Evolutionary conservation across 176 grass and related monocot genomes (phyloP).

Genomic region (Dendrocalamus sinicus): DNA sequence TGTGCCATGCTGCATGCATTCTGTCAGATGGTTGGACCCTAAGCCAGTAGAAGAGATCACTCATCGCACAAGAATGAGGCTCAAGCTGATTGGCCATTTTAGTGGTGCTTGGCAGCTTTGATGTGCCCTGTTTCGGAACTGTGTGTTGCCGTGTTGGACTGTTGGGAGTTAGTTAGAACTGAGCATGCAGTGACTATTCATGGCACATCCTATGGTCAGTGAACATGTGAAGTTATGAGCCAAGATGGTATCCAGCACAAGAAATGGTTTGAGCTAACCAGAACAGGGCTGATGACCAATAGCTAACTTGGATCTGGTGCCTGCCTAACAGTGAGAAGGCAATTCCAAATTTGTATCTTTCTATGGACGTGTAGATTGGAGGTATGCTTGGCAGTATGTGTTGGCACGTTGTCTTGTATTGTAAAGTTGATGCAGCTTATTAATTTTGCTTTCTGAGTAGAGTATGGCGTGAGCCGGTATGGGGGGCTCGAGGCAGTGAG

Average conservation of each 20-base stretch:
- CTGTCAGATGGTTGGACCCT: background rate
- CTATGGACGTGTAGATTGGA: constrained; percentile 28
- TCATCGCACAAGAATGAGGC: background rate
- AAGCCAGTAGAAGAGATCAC: background rate
- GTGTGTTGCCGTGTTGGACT: background rate
- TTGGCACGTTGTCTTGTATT: constrained; percentile 33
- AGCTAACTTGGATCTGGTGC: constrained; percentile 23
- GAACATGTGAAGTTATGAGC: background rate
- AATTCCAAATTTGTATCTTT: constrained; percentile 44
- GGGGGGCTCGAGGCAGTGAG: constrained; percentile 52
- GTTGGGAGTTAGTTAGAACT: background rate
- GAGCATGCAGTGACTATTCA: background rate
- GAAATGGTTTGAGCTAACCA: constrained; percentile 7
- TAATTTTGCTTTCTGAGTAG: constrained; percentile 29
- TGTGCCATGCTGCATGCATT: background rate
- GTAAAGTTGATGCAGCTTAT: constrained; percentile 20
- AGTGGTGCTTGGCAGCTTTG: background rate
- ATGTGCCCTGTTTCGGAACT: background rate
- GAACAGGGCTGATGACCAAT: constrained; percentile 26
- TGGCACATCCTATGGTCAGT: background rate
- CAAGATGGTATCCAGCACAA: background rate
- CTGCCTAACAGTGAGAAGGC: background rate
- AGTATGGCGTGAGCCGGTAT: background rate
- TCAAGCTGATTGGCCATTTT: constrained; percentile 6
- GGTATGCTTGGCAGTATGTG: constrained; percentile 29